Evolutionary conservation across 2,329 filamentous ascomycete genomes (phyloP), one percentile per base, ranked within the genome.

Genomic region (Fusarium burgessii): DNA sequence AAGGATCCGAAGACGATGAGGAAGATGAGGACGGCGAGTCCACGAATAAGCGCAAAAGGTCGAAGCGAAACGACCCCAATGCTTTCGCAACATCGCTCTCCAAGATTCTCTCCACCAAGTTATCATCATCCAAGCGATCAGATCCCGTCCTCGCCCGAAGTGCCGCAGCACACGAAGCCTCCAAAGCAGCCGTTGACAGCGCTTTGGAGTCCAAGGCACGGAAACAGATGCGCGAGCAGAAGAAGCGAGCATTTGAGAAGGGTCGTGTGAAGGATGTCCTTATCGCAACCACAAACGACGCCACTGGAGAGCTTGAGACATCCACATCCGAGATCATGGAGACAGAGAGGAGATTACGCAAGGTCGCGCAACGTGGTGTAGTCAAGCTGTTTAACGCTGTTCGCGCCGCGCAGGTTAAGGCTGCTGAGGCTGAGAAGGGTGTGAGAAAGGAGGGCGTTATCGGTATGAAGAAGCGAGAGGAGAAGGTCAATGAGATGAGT

Each of bases 321-420:
- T 88, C 87, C 23, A 87, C 87, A 29, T 83, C 83, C 18, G 84
- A 87, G 69, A 86, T 88, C 29, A 79, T 89, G 77, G 93, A 92
- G 77, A 88, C 91, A 75, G 95, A 98, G 85, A 92, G 91, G 83
- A 86, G 89, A 70, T 80, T 98, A 77, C 90, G 93, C 77, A 96
- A 97, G 84, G 94, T 93, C 51, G 95, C 95, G 46, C 94, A 98
- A 82, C 88, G 94, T 58, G 95, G 95, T 88, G 96, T 99, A 42
- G 92, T 98, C 27, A 97, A 95, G 85, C 85, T 99, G 63, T 99
- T 99, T 83, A 98, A 98, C 80, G 96, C 96, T 0, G 94, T 99
- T 35, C 87, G 95, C 46, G 93, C 93, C 25, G 95, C 96, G 17
- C 96, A 99, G 82, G 92, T 98, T 62, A 93, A 95, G 81, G 95